Base-by-base conservation (phyloP, 1,284 basidiomycete species). In the Vanrija sp. region DNA sequence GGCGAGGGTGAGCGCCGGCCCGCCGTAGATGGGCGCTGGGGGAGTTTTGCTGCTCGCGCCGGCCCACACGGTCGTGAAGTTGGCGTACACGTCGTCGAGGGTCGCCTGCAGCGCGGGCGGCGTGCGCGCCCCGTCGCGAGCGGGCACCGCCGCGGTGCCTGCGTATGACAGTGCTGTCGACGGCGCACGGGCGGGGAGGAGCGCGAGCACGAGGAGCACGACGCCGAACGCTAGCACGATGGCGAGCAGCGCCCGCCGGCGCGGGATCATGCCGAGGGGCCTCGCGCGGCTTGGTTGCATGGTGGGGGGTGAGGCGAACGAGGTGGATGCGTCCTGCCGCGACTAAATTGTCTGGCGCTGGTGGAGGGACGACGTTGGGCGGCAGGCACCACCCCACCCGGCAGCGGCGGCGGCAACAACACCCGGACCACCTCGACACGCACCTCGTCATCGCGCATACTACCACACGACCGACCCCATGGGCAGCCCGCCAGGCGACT, bases 1-100 rank as follows among this genome's bases (percentile, higher is more conserved):
- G 9, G 61, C 51, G 5, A 43, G 29, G 1, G 69, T 71, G 34
- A 77, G 61, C 4, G 56, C 49, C 3, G 69, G 71, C 12, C 62
- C 49, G 8, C 59, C 44, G 53, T 69, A 69, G 9, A 77, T 54
- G 5, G 68, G 65, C 29, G 50, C 34, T 8, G 60, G 65, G 5
- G 55, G 52, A 3, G 43, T 9, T 2, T 21, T 12, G 18, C n/a
- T 6, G n/a, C 19, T 39, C 47, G 25, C 3, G 43, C 26, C 1
- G 49, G 46, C 48, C 21, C 65, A 69, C 15, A 54, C 48, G 15
- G 43, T 10, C 6, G 52, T 38, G n/a, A 67, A 58, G 8, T 54
- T 51, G 16, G 38, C 25, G 25, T 52, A 55, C 2, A 66, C 54
- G 4, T 34, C 38, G 29, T 60, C 52, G 18, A 69, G 50, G 0